phyloP scores from a whole-genome alignment of 768 basidiomycete species.

The Lactarius indigo region DNA sequence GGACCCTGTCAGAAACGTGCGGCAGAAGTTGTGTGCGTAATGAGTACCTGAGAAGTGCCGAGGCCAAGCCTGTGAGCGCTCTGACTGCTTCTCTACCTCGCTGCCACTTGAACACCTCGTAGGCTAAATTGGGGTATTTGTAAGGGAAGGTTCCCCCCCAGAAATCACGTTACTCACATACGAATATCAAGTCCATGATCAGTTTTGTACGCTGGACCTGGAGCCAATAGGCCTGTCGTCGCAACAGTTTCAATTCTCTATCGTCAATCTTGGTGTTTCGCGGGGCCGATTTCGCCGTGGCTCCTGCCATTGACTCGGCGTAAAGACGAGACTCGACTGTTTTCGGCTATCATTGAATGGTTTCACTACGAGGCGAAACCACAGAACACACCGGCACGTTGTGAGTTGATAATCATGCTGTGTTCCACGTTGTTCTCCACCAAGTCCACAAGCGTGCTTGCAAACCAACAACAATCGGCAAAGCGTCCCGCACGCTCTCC shows the following conservation, averaged over 20 bases:
- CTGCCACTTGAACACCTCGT: slow-evolving; percentile 71
- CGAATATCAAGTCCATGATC: slow-evolving; percentile 82
- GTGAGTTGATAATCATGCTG: slow-evolving; percentile 59
- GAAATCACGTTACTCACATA: slow-evolving; percentile 50
- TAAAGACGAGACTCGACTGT: slow-evolving; percentile 73
- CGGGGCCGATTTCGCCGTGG: slow-evolving; percentile 67
- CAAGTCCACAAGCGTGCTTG: slow-evolving; percentile 71
- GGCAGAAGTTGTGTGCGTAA: slow-evolving; percentile 17
- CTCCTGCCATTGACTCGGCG: slow-evolving; percentile 65
- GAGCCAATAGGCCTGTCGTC: slow-evolving; percentile 74
- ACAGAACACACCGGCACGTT: slow-evolving; percentile 51
- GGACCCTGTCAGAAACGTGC: slow-evolving; percentile 16
- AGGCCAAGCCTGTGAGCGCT: slow-evolving; percentile 60
- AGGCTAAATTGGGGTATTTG: slow-evolving; percentile 45
- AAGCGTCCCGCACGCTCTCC: slow-evolving; percentile 71
- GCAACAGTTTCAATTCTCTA: slow-evolving; percentile 63
- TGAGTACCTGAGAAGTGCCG: slow-evolving; percentile 69
- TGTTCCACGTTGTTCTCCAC: slow-evolving; percentile 83
- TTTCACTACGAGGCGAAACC: slow-evolving; percentile 3
- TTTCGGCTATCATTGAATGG: slow-evolving; percentile 2
- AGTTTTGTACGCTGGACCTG: slow-evolving; percentile 67
- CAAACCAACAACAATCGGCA: slow-evolving; percentile 85
- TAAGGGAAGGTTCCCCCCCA: slow-evolving; percentile 23
- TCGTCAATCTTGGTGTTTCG: slow-evolving; percentile 57
- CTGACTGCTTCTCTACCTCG: slow-evolving; percentile 58